Percentiles rank a stretch among this genome's conserved stretches.
These are phyloP conservation scores for Sugiyamaella sp. DNA, from an alignment of 1,139 yeast species.

Conservation along the genomic window DNA sequence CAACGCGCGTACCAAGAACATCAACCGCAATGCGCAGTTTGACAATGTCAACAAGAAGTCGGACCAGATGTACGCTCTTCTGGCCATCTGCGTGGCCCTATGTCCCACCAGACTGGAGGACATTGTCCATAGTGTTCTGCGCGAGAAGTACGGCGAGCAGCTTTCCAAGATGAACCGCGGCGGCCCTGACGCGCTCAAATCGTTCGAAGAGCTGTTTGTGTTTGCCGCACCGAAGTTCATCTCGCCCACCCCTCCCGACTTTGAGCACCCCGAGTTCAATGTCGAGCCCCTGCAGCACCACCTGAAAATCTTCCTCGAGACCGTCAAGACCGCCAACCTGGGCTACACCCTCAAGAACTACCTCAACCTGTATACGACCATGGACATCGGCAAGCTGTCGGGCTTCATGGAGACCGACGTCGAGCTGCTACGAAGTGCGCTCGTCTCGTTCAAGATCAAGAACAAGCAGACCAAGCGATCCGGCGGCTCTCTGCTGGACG, in stretches of 20 bases:
- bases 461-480: constrained; percentile 51
- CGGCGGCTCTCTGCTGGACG: constrained; percentile 47
- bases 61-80: constrained; percentile 55
- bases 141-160: constrained; percentile 53
- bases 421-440: constrained; percentile 42
- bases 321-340: constrained; percentile 45
- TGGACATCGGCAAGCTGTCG: constrained; percentile 49
- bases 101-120: constrained; percentile 53
- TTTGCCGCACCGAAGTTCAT: constrained; percentile 55
- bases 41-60: constrained; percentile 51
- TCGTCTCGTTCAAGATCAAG: constrained; percentile 50
- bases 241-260: constrained; percentile 46
- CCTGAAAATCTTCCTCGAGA: constrained; percentile 48
- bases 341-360: constrained; percentile 50
- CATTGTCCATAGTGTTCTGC: constrained; percentile 46
- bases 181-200: constrained; percentile 47
- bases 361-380: constrained; percentile 50
- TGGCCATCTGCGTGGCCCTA: constrained; percentile 51
- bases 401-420: constrained; percentile 47
- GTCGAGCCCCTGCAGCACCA: constrained; percentile 50
- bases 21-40: constrained; percentile 49
- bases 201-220: constrained; percentile 50
- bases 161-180: constrained; percentile 48
- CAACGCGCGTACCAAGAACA: constrained; percentile 51
- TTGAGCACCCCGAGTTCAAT: constrained; percentile 40